Evolutionary conservation across 2,329 filamentous ascomycete genomes (phyloP).

Genomic region (Lachnellula cervina): DNA sequence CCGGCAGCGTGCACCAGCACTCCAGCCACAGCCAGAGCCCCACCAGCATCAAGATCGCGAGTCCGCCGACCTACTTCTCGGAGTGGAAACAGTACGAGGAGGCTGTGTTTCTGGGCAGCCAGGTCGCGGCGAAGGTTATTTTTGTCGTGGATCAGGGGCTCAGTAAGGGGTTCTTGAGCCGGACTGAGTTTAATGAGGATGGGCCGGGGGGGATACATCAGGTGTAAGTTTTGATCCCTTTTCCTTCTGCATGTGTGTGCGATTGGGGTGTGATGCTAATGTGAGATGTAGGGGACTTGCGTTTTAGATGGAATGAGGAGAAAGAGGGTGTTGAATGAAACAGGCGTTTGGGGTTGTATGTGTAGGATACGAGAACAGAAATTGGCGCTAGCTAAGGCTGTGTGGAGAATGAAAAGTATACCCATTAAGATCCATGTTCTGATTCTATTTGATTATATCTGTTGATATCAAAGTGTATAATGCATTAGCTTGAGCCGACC

Average conservation of each 20-base stretch:
- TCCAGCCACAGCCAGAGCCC: conserved; percentile 64
- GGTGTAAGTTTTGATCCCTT: conserved; percentile 25
- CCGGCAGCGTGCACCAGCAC: conserved; percentile 46
- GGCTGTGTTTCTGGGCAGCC: conserved; percentile 64
- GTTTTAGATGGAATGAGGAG: neutral
- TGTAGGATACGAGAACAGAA: neutral
- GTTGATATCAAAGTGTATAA: no score
- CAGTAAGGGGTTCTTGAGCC: conserved; percentile 61
- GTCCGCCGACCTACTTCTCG: conserved; percentile 66
- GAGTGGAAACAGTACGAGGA: conserved; percentile 58
- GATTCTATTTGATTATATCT: no score
- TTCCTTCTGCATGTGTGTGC: neutral
- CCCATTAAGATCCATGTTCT: no score
- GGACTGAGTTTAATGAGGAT: conserved; percentile 38
- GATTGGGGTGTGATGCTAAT: neutral
- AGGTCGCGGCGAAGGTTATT: conserved; percentile 66
- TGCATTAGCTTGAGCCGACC: no score
- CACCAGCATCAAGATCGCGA: conserved; percentile 60
- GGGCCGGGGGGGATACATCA: conserved; percentile 33
- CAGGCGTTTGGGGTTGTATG: neutral
- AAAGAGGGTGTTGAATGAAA: neutral
- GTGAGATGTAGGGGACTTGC: neutral
- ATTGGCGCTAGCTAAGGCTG: no score
- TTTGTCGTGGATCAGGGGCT: conserved; percentile 63
- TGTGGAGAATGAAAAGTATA: no score